These are phyloP conservation scores for Penicillium sp. DNA, from an alignment of 2,329 filamentous ascomycete genomes.

Conservation along the genomic window DNA sequence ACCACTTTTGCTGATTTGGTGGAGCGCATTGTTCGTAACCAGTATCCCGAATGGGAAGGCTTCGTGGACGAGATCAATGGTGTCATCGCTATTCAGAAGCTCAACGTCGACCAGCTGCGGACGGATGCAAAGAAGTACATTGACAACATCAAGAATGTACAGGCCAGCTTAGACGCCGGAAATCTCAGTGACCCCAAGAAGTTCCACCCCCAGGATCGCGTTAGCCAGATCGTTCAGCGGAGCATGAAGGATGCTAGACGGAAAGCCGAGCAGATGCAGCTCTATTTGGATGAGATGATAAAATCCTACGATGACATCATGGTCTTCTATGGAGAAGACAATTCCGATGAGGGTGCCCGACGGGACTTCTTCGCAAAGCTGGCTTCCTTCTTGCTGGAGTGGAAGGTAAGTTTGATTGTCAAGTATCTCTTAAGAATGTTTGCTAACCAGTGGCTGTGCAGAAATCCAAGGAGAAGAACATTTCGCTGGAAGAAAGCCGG, in stretches of 20 bases:
- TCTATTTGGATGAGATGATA: conserved; percentile 88
- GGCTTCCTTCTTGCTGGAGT: conserved; percentile 79
- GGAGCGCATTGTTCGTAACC: conserved; percentile 88
- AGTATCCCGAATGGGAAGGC: conserved; percentile 89
- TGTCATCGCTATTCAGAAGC: conserved; percentile 71
- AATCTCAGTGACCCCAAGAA: conserved; percentile 94
- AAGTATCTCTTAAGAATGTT: no score
- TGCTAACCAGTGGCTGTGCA: no score
- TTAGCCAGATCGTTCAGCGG: conserved; percentile 80
- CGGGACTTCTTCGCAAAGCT: conserved; percentile 94
- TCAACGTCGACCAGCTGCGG: conserved; percentile 88
- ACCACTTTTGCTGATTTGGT: conserved; percentile 91
- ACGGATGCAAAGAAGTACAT: conserved; percentile 85
- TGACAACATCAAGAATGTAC: conserved; percentile 86
- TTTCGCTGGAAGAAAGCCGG: conserved; percentile 67
- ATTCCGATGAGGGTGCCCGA: conserved; percentile 79
- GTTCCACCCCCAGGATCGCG: conserved; percentile 94
- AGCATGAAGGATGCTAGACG: conserved; percentile 93
- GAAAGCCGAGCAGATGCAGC: conserved; percentile 89
- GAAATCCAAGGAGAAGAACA: conserved; percentile 89
- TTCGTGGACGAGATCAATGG: conserved; percentile 80
- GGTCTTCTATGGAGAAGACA: conserved; percentile 91
- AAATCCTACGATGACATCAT: conserved; percentile 90
- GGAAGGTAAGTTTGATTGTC: no score
- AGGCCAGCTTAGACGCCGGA: conserved; percentile 81